A percentile compares a stretch with the other conserved stretches of the same genome.
phyloP scores from a whole-genome alignment of 306 rosid species.

The Hippophae rhamnoides region DNA sequence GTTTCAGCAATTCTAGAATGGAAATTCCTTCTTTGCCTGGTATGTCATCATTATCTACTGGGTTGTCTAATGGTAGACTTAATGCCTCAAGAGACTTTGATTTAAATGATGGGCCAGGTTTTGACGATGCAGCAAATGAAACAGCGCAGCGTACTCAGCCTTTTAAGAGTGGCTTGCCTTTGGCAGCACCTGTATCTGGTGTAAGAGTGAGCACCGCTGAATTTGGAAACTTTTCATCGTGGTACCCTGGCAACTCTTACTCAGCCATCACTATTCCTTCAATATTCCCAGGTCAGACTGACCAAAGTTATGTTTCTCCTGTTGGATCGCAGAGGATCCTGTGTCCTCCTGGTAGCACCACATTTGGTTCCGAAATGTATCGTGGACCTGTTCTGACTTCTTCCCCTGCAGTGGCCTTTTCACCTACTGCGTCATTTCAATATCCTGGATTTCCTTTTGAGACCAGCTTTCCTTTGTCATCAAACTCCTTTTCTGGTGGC shows the following conservation, averaged over 20 bases:
- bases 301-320: slow-evolving; percentile 60
- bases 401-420: slow-evolving; percentile 74
- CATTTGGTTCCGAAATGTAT: slow-evolving; percentile 69
- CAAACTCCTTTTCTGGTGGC: slow-evolving; percentile 68
- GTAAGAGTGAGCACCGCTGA: slow-evolving; percentile 50
- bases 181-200: slow-evolving; percentile 41
- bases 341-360: slow-evolving; percentile 52
- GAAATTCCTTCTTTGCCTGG: slow-evolving; percentile 44
- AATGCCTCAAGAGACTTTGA: slow-evolving; percentile 72
- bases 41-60: slow-evolving; percentile 51
- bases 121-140: slow-evolving; percentile 61
- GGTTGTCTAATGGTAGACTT: slow-evolving; percentile 47
- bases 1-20: slow-evolving; percentile 29
- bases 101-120: slow-evolving; percentile 86
- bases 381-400: slow-evolving; percentile 72
- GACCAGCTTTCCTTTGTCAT: slow-evolving; percentile 65
- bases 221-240: slow-evolving; percentile 64
- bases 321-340: slow-evolving; percentile 61
- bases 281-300: slow-evolving; percentile 67
- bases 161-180: slow-evolving; percentile 34
- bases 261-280: slow-evolving; percentile 66
- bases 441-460: slow-evolving; percentile 85
- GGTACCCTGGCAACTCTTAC: slow-evolving; percentile 64
- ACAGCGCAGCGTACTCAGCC: slow-evolving; percentile 44
- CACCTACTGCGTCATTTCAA: slow-evolving; percentile 54